A percentile compares a stretch with the other conserved stretches of the same genome.
These are phyloP conservation scores for Daedaleopsis sinensis DNA, from an alignment of 768 basidiomycete species.

Conservation along the genomic window DNA sequence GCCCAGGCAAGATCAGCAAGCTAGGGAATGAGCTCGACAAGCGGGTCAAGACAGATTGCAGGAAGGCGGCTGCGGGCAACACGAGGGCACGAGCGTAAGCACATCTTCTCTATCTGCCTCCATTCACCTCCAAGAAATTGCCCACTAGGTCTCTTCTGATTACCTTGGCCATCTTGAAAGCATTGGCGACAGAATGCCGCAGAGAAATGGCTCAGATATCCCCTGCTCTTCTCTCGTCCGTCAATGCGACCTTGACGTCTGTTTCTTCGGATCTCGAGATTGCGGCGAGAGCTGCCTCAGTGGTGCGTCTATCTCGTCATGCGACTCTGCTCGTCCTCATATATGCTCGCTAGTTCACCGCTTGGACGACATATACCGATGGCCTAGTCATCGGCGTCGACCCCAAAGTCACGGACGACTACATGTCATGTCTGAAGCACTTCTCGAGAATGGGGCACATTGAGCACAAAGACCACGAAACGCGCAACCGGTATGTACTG, in stretches of 20 bases:
- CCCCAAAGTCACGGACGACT: conserved; percentile 64
- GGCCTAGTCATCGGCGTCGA: conserved; percentile 84
- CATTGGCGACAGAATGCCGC: conserved; percentile 85
- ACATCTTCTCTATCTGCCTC: not conserved
- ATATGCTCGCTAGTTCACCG: conserved; percentile 64
- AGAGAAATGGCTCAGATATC: conserved; percentile 80
- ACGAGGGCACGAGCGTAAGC: conserved; percentile 79
- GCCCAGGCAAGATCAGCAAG: conserved; percentile 79
- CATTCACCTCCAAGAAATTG: conserved; percentile 4
- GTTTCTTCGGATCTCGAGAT: conserved; percentile 74
- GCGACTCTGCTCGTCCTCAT: conserved; percentile 1
- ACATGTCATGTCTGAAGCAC: conserved; percentile 64
- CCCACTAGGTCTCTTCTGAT: conserved; percentile 70
- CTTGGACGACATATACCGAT: conserved; percentile 92
- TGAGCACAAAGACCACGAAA: conserved; percentile 63
- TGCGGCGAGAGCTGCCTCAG: conserved; percentile 73
- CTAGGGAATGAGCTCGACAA: conserved; percentile 79
- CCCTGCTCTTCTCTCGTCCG: conserved; percentile 64
- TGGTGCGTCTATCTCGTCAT: conserved; percentile 50
- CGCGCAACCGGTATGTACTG: conserved; percentile 64
- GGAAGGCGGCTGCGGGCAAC: conserved; percentile 76
- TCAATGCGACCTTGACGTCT: conserved; percentile 57
- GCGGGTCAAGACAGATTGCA: conserved; percentile 61
- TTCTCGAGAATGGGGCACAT: conserved; percentile 66
- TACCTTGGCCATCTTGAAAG: conserved; percentile 78